A percentile compares a stretch with the other conserved stretches of the same genome.
Conservation (phyloP, 2,329 filamentous ascomycete genomes). For the Blastomyces parvus region DNA sequence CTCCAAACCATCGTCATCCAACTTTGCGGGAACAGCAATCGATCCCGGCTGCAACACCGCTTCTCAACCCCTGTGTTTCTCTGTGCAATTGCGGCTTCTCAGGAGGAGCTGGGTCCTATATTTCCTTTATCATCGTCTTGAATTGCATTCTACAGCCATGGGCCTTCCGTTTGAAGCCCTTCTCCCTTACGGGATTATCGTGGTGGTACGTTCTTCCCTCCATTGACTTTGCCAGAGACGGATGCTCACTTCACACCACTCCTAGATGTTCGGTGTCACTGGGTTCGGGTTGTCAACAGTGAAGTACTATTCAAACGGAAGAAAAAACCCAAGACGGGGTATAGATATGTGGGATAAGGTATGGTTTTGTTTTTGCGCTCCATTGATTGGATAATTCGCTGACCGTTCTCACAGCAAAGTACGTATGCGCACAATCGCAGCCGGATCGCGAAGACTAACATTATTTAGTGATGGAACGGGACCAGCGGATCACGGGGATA, state of each 20-base stretch:
- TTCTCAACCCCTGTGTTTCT: slow-evolving; percentile 9
- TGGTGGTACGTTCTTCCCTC: slow-evolving; percentile 41
- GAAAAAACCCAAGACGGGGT: slow-evolving; percentile 51
- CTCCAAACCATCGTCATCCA: background rate
- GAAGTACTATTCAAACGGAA: slow-evolving; percentile 53
- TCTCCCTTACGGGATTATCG: slow-evolving; percentile 55
- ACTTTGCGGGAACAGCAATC: background rate
- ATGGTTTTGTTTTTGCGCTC: slow-evolving; percentile 24
- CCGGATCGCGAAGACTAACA: slow-evolving; percentile 12
- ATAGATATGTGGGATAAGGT: slow-evolving; percentile 57
- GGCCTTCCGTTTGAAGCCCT: slow-evolving; percentile 59
- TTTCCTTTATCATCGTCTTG: background rate
- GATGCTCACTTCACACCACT: slow-evolving; percentile 16
- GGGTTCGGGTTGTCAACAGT: slow-evolving; percentile 50
- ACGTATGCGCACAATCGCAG: slow-evolving; percentile 21
- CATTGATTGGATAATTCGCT: slow-evolving; percentile 21
- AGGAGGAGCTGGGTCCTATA: background rate
- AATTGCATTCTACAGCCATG: slow-evolving; percentile 36
- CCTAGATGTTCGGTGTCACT: slow-evolving; percentile 52
- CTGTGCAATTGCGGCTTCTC: slow-evolving; percentile 15
- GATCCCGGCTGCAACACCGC: slow-evolving; percentile 4
- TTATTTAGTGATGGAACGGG: slow-evolving; percentile 55
- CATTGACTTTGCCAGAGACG: background rate
- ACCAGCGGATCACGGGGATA: slow-evolving; percentile 52
- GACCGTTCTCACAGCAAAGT: slow-evolving; percentile 47